Percentiles rank a stretch among this genome's conserved stretches.
phyloP scores from a whole-genome alignment of 1,139 yeast genomes.

The Ogataea hybrid region DNA sequence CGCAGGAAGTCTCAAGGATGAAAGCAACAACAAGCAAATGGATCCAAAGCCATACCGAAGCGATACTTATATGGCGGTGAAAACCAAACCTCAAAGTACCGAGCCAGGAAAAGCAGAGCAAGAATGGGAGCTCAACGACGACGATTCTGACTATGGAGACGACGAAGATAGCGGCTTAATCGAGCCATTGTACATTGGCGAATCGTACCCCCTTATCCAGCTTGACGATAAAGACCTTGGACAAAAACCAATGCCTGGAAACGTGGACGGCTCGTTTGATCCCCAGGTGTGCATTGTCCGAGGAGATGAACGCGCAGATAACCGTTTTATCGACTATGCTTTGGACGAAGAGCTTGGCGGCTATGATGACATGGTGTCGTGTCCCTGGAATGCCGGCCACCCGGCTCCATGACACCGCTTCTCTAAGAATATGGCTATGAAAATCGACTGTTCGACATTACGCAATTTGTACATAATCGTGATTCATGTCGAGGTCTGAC shows the following conservation, averaged over 20 bases:
- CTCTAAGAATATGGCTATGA: slow-evolving; percentile 8
- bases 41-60: slow-evolving; percentile 1
- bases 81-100: neutral
- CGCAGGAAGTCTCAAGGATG: slow-evolving; percentile 9
- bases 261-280: slow-evolving; percentile 17
- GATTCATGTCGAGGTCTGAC: slow-evolving; percentile 21
- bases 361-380: slow-evolving; percentile 12
- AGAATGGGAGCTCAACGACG: slow-evolving; percentile 14
- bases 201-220: slow-evolving; percentile 16
- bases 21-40: neutral
- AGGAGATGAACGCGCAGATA: slow-evolving; percentile 16
- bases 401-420: slow-evolving; percentile 4
- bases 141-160: slow-evolving; percentile 16
- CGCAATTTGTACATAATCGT: slow-evolving; percentile 18
- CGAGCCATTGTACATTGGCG: slow-evolving; percentile 14
- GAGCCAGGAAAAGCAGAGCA: slow-evolving; percentile 6
- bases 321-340: slow-evolving; percentile 24
- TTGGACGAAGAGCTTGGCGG: slow-evolving; percentile 26
- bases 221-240: slow-evolving; percentile 17
- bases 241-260: slow-evolving; percentile 11
- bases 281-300: slow-evolving; percentile 21
- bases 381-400: slow-evolving; percentile 15
- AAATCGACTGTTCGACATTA: slow-evolving; percentile 3
- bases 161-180: slow-evolving; percentile 13
- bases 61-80: neutral